Conservation (phyloP, 306 rosid species). For the Pterocarpus macrocarpus region DNA sequence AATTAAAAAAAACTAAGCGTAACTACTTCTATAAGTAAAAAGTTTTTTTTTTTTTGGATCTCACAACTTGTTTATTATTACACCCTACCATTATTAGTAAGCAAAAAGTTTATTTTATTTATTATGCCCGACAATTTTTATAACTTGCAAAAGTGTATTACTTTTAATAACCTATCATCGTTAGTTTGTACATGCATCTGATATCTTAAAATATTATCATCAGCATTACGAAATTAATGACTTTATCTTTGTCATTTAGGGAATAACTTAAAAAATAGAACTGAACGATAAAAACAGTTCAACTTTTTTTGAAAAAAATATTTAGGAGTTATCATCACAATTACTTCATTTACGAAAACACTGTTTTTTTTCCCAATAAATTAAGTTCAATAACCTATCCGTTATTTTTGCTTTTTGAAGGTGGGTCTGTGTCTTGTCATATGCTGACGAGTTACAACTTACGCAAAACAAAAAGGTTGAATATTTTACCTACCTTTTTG, state of each 20-base stretch:
- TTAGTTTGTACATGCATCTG: too few relatives aligned
- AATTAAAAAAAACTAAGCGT: too few relatives aligned
- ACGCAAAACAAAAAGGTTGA: too few relatives aligned
- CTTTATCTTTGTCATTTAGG: neutral
- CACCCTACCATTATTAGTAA: neutral
- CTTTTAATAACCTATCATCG: too few relatives aligned
- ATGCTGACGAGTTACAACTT: neutral
- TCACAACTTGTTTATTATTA: neutral
- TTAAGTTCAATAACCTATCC: neutral
- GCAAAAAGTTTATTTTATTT: neutral
- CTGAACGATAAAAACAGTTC: conserved; percentile 7
- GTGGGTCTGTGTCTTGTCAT: conserved; percentile 17
- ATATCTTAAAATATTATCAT: neutral
- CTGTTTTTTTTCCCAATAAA: neutral
- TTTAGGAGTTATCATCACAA: neutral
- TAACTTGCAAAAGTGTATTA: neutral
- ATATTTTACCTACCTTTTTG: too few relatives aligned
- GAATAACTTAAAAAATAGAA: neutral
- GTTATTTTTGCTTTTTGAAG: conserved; percentile 17
- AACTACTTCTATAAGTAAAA: neutral
- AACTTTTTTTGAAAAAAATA: conserved; percentile 1
- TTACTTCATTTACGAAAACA: neutral
- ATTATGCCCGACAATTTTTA: neutral
- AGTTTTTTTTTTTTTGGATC: neutral
- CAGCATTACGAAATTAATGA: neutral